Evolutionary conservation across 2,329 filamentous ascomycete species (phyloP).

Genomic region (Bimuria novae-zelandiae): DNA sequence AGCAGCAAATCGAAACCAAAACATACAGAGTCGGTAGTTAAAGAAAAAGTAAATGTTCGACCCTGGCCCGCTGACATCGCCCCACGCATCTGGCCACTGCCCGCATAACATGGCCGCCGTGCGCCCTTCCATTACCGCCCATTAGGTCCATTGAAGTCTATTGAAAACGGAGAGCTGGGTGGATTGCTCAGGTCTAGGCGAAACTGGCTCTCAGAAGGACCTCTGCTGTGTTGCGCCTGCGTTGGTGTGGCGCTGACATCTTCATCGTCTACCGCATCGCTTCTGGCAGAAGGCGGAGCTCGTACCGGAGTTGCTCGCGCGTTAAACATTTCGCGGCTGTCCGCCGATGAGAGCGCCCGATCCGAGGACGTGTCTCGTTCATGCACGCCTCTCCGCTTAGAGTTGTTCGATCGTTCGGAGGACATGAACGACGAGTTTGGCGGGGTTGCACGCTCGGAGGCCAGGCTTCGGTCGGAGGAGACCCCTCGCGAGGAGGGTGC

Average conservation of each 20-base stretch:
- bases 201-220: slow-evolving; percentile 38
- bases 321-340: slow-evolving; percentile 35
- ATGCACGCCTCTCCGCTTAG: slow-evolving; percentile 24
- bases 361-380: slow-evolving; percentile 37
- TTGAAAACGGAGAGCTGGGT: slow-evolving; percentile 45
- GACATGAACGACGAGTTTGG: slow-evolving; percentile 29
- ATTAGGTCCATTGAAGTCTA: slow-evolving; percentile 38
- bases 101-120: too few relatives aligned
- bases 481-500: slow-evolving; percentile 33
- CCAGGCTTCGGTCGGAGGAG: slow-evolving; percentile 36
- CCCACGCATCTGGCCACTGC: too few relatives aligned
- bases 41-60: slow-evolving; percentile 28
- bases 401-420: slow-evolving; percentile 29
- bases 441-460: slow-evolving; percentile 36
- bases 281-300: slow-evolving; percentile 29
- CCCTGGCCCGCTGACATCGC: slow-evolving; percentile 20
- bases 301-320: slow-evolving; percentile 29
- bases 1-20: slow-evolving; percentile 32
- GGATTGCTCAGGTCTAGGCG: slow-evolving; percentile 42
- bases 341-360: slow-evolving; percentile 34
- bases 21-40: slow-evolving; percentile 27
- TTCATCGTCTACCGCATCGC: slow-evolving; percentile 30
- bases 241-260: slow-evolving; percentile 41
- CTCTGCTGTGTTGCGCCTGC: slow-evolving; percentile 39
- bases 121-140: slow-evolving; percentile 10